Conservation (phyloP, 208 protist genomes). For the Trypanosoma platydactyli region DNA sequence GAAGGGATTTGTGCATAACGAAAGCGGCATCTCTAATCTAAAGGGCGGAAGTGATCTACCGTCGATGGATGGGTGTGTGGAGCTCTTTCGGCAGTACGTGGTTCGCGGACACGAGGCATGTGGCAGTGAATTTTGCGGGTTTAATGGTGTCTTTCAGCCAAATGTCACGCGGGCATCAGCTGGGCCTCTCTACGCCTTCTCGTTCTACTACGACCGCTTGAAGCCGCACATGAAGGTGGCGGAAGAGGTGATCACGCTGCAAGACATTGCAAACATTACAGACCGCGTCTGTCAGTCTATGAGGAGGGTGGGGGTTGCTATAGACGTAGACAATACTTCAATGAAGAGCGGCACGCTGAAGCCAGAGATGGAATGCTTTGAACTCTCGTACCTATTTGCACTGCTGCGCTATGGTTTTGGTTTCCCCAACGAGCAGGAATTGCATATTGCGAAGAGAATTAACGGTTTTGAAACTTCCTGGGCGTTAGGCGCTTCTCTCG, state of each 20-base stretch:
- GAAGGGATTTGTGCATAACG: conserved; percentile 14
- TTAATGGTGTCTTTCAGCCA: conserved; percentile 67
- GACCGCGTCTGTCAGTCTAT: conserved; percentile 23
- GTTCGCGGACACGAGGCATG: conserved; percentile 33
- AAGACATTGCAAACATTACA: conserved; percentile 32
- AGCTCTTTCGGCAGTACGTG: conserved; percentile 39
- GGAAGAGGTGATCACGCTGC: conserved; percentile 22
- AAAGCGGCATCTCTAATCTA: conserved; percentile 29
- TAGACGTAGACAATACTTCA: background rate
- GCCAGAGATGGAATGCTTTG: conserved; percentile 70
- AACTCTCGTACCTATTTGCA: conserved; percentile 71
- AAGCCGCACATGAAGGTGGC: conserved; percentile 24
- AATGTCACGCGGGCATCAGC: conserved; percentile 35
- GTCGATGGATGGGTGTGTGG: conserved; percentile 46
- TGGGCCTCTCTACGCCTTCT: conserved; percentile 71
- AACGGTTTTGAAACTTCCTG: conserved; percentile 76
- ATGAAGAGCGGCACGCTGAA: conserved; percentile 28
- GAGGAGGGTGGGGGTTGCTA: conserved; percentile 21
- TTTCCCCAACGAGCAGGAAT: conserved; percentile 42
- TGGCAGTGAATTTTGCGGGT: conserved; percentile 37
- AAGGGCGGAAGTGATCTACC: conserved; percentile 12
- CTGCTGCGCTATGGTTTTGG: conserved; percentile 64
- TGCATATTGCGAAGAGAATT: conserved; percentile 84
- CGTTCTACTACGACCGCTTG: conserved; percentile 65
- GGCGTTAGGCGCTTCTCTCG: conserved; percentile 74